Percentiles rank a stretch among this genome's conserved stretches.
These are phyloP conservation scores for Lasiosphaeris hirsuta DNA, from an alignment of 495 filamentous ascomycete species.

Conservation along the genomic window DNA sequence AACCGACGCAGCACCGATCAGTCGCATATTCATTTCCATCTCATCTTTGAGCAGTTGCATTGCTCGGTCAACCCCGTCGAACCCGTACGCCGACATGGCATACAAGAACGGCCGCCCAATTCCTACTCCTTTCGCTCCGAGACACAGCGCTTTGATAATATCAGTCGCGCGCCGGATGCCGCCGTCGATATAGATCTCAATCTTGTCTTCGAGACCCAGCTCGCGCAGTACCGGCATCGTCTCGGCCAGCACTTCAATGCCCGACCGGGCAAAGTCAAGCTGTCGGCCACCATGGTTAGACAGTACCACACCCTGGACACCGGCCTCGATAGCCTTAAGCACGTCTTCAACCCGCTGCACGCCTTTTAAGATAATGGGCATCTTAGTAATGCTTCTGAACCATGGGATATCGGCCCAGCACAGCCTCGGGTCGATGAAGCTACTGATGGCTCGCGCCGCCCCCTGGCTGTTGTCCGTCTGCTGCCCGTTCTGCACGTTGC, in stretches of 20 bases:
- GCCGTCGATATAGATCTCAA: constrained; percentile 91
- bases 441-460: constrained; percentile 84
- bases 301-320: constrained; percentile 88
- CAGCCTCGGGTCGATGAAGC: constrained; percentile 89
- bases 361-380: constrained; percentile 97
- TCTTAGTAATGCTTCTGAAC: constrained; percentile 87
- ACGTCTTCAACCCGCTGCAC: constrained; percentile 97
- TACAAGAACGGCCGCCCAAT: constrained; percentile 94
- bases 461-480: constrained; percentile 84
- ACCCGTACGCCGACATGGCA: constrained; percentile 91
- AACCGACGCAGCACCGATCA: constrained; percentile 74
- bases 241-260: constrained; percentile 91
- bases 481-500: constrained; percentile 71
- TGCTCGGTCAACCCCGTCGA: constrained; percentile 81
- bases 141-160: constrained; percentile 91
- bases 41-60: constrained; percentile 97
- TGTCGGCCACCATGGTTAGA: constrained; percentile 98
- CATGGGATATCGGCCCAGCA: constrained; percentile 94
- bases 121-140: constrained; percentile 89
- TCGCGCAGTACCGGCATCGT: constrained; percentile 91
- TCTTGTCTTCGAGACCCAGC: constrained; percentile 73
- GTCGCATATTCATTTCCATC: constrained; percentile 98
- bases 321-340: constrained; percentile 73
- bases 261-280: constrained; percentile 86
- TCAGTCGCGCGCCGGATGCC: constrained; percentile 88